Conservation (phyloP, 1,284 basidiomycete genomes). For the Trichosporon sp. region DNA sequence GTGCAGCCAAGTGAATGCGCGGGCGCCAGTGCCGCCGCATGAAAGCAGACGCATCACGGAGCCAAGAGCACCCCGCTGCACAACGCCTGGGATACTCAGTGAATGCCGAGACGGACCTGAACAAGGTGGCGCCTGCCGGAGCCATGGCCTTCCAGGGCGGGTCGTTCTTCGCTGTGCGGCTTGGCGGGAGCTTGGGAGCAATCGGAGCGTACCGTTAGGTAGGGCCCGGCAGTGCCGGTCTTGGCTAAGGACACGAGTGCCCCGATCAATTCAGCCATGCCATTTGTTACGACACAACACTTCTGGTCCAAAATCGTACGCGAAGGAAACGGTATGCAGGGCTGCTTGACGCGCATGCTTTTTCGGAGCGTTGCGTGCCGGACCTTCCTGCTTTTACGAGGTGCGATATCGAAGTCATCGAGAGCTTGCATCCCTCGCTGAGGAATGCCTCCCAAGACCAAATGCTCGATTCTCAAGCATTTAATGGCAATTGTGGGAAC, state of each 20-base stretch:
- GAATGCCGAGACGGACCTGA: neutral
- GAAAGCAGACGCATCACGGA: neutral
- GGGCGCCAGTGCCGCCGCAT: too few species aligned
- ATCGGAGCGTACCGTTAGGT: neutral
- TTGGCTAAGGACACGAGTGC: neutral
- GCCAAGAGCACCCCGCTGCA: neutral
- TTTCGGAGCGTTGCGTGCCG: neutral
- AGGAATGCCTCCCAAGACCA: too few species aligned
- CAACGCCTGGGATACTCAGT: neutral
- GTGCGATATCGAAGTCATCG: too few species aligned
- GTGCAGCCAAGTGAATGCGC: neutral
- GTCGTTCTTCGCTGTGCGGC: constrained; percentile 1
- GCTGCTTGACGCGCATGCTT: neutral
- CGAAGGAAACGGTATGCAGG: neutral
- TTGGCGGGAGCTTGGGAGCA: constrained; percentile 7
- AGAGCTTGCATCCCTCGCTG: too few species aligned
- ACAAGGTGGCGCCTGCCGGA: neutral
- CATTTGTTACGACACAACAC: neutral
- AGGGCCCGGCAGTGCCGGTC: neutral
- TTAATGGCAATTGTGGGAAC: neutral
- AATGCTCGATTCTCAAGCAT: too few species aligned
- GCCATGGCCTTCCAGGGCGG: neutral
- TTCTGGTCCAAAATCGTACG: neutral
- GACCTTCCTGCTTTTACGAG: too few species aligned
- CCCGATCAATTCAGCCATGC: neutral